Evolutionary conservation across 2,329 filamentous ascomycete genomes (phyloP), one percentile per base, ranked within the genome.

Genomic region (Ophiocordyceps camponoti-leonardi): DNA sequence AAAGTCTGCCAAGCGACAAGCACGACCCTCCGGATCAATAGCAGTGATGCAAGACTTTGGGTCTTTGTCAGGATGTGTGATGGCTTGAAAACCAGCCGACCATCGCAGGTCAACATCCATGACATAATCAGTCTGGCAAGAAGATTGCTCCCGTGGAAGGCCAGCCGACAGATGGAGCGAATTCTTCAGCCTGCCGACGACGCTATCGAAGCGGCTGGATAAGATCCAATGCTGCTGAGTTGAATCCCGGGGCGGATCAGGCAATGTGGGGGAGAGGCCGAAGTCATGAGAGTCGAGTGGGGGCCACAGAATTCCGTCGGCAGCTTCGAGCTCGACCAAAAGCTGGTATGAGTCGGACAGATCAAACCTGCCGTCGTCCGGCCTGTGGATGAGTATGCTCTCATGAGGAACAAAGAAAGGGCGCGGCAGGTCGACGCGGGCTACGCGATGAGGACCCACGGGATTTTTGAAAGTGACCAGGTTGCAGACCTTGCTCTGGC

Each of bases 371-470:
- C 60, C 58, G 22, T 70, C 66, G 43, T 73, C 68, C 43, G 63
- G 62, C 41, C 68, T 61, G 49, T 71, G 65, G 44, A 76, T 58
- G 26, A 64, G 62, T 35, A 77, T 67, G 49, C 67, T 72, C 23
- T 73, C 67, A 31, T 69, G 63, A 4, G 73, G 69, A 13, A 78
- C 61, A 35, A 64, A 63, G 49, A 77, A 77, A 1, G 73, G 70
- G 20, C 60, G 57, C 28, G 64, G 61, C 42, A 73, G 53, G 50
- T 68, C 65, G 23, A 77, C 60, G 42, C 68, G 65, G 13, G 70
- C 67, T 47, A 72, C 65, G 28, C 61, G 64, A 41, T 67, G 63
- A 44, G 65, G 63, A 26, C 65, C 67, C 44, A 65, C 61, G 2
- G 67, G 59, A 35, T 71, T 70, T 50, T 68, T 67, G 53, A 67